These are phyloP conservation scores for Rhodosporidiobolus odoratus DNA, from an alignment of 768 basidiomycete genomes.

Conservation along the genomic window DNA sequence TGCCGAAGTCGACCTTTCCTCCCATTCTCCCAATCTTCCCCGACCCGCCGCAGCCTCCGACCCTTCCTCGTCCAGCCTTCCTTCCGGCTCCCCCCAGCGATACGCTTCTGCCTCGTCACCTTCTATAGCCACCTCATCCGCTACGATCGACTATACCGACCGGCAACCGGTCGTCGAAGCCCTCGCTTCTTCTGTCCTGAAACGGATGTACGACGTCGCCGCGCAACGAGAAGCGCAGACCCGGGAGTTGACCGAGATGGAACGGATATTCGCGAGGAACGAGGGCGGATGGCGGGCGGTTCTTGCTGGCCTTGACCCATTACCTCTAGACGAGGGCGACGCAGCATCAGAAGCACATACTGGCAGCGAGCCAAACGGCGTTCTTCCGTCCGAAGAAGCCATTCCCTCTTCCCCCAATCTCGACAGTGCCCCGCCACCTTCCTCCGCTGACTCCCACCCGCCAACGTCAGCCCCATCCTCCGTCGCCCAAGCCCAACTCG, in stretches of 20 bases:
- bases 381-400: constrained; percentile 36
- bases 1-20: constrained; percentile 2
- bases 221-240: constrained; percentile 75
- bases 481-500: constrained; percentile 37
- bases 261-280: constrained; percentile 72
- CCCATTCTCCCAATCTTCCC: constrained; percentile 43
- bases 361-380: constrained; percentile 48
- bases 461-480: background rate
- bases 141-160: constrained; percentile 18
- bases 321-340: constrained; percentile 44
- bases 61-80: constrained; percentile 45
- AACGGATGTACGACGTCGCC: constrained; percentile 66
- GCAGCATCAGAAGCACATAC: constrained; percentile 51
- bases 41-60: constrained; percentile 54
- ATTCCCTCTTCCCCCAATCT: constrained; percentile 47
- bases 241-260: constrained; percentile 68
- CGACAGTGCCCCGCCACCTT: constrained; percentile 31
- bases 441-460: too few species aligned
- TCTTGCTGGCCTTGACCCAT: constrained; percentile 62
- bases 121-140: background rate
- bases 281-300: constrained; percentile 73
- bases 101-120: constrained; percentile 17
- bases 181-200: constrained; percentile 69
- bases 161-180: constrained; percentile 53
- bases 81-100: constrained; percentile 45